Base-by-base conservation (phyloP, 495 filamentous ascomycete genomes). In the Xylaria scruposa region DNA sequence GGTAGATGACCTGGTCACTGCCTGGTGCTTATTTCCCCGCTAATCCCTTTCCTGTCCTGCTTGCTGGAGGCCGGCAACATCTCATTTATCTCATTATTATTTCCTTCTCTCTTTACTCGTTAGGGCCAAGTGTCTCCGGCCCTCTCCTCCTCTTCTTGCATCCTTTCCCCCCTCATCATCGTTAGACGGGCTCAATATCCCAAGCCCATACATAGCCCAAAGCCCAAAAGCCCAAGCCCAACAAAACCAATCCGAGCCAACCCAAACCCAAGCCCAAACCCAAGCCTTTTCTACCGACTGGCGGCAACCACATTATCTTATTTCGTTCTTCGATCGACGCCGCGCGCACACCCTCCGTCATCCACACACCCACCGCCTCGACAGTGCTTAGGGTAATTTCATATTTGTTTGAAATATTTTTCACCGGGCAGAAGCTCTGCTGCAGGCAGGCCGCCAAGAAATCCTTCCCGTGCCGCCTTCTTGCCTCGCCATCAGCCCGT, bases 391-490 rank as follows among this genome's bases (percentile, higher is more conserved):
- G 59, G 19, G 44, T 64, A 66, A 66, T 71, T 51, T 71, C 69
- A 38, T 31, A 71, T 38, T 38, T 38, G 36, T 38, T 66, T 60
- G 53, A 56, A 60, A 71, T 67, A 6, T 44, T 66, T 66, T 47
- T 71, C 40, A 49, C 61, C 70, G 36, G 62, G 40, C 54, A 59
- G 46, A 60, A 49, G 36, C 36, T 38, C 12, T 42, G 38, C 49
- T 70, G 68, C 68, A 62, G 68, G 46, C 59, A 63, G 68, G 44
- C 36, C 68, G 68, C 47, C 58, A 61, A 64, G 68, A n/a, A 38
- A 70, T 61, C 68, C 68, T 70, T 70, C 68, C 68, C 68, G 68
- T 56, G 68, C 59, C 60, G 68, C 68, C 68, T 70, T 63, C 44
- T 63, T 70, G 60, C 68, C 68, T 70, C 47, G 59, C 68, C 59